A percentile compares a stretch with the other conserved stretches of the same genome.
These are phyloP conservation scores for Solanum lycopersicoides DNA, from an alignment of 257 asterid species.

Conservation along the genomic window DNA sequence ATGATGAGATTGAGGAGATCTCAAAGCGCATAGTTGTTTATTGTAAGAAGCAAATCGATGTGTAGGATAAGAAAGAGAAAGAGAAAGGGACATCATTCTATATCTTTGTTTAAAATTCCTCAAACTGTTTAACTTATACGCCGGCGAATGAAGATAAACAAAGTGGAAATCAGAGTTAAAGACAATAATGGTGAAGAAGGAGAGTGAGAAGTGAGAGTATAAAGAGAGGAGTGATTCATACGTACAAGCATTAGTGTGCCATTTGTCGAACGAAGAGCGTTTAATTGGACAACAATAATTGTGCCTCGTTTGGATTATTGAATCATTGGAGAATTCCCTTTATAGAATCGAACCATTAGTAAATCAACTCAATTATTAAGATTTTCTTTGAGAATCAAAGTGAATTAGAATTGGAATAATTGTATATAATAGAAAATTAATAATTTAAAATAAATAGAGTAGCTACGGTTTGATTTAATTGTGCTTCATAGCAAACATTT, in stretches of 20 bases:
- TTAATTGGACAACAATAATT: neutral
- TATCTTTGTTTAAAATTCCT: neutral
- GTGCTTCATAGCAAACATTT: too few relatives aligned
- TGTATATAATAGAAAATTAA: too few relatives aligned
- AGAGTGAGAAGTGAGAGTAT: neutral
- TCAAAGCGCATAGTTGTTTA: neutral
- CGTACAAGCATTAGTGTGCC: neutral
- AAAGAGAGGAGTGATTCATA: neutral
- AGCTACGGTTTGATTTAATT: too few relatives aligned
- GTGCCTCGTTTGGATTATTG: neutral
- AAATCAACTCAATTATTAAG: too few relatives aligned
- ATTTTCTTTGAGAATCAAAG: too few relatives aligned
- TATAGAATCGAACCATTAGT: too few relatives aligned
- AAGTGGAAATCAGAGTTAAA: neutral
- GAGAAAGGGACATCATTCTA: neutral
- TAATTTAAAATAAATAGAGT: too few relatives aligned
- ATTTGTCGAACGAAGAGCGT: neutral
- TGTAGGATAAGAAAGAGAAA: neutral
- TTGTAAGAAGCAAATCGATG: neutral
- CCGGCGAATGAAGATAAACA: neutral
- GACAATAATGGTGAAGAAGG: neutral
- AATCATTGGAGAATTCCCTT: neutral
- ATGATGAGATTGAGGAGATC: conserved; percentile 3
- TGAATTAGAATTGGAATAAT: too few relatives aligned
- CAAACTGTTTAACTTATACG: neutral